A percentile compares a stretch with the other conserved stretches of the same genome.
These are phyloP conservation scores for Sorghum bicolor DNA, from an alignment of 176 grass and related monocot species.

Conservation along the genomic window Sorghum_bicolor_NCBIv3 NC_012872.2:50037001-50037500, in stretches of 20 bases:
- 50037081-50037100: conserved; percentile 67
- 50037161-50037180: conserved; percentile 54
- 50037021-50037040: conserved; percentile 73
- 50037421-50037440: background rate
- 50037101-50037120: conserved; percentile 53
- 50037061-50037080: conserved; percentile 54
- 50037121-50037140: conserved; percentile 59
- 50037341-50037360: background rate
- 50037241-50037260: background rate
- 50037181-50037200: conserved; percentile 16
- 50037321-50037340: conserved; percentile 1
- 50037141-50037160: conserved; percentile 71
- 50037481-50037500: background rate
- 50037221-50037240: conserved; percentile 42
- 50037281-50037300: background rate
- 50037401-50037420: background rate
- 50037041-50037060: conserved; percentile 62
- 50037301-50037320: background rate
- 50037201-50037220: conserved; percentile 60
- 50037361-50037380: background rate
- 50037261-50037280: background rate
- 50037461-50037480: background rate
- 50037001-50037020: conserved; percentile 70
- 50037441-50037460: background rate
- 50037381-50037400: background rate